Evolutionary conservation across 129 eudicot species (phyloP).

Genomic region (Helichrysum umbraculigerum): DNA sequence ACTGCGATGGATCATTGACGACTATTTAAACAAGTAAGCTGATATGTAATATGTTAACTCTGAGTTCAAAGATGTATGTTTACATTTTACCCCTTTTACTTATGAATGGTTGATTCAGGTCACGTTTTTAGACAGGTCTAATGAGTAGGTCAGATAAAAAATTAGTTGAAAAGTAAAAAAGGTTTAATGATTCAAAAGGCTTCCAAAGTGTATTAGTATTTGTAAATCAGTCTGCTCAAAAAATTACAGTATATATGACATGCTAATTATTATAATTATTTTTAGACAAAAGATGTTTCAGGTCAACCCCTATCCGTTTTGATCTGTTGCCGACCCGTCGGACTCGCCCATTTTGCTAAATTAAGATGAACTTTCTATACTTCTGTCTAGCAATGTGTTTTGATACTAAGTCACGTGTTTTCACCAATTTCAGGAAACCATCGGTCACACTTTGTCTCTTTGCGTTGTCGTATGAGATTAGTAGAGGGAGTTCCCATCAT

Average conservation of each 20-base stretch:
- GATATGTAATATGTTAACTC: not conserved
- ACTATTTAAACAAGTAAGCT: constrained; percentile 67
- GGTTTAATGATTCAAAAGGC: not conserved
- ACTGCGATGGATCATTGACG: constrained; percentile 74
- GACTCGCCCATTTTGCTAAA: not conserved
- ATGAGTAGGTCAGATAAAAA: not conserved
- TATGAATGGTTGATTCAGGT: not conserved
- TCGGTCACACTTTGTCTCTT: constrained; percentile 63
- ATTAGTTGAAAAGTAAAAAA: not conserved
- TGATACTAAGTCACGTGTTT: constrained; percentile 14
- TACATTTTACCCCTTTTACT: not conserved
- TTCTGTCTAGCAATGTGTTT: not conserved
- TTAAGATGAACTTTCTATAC: not conserved
- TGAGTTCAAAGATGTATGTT: not conserved
- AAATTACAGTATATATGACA: too few relatives aligned
- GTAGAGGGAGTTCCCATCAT: constrained; percentile 64
- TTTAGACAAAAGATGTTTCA: too few relatives aligned
- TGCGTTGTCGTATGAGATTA: constrained; percentile 73
- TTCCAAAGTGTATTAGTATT: not conserved
- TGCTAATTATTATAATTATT: not conserved
- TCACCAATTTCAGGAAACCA: constrained; percentile 62
- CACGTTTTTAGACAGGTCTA: not conserved
- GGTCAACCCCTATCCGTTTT: too few relatives aligned
- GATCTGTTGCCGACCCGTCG: not conserved
- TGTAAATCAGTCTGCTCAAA: too few relatives aligned